Evolutionary conservation across 75 land plant genomes (phyloP).

Genomic region (Cryptomeria japonica): DNA sequence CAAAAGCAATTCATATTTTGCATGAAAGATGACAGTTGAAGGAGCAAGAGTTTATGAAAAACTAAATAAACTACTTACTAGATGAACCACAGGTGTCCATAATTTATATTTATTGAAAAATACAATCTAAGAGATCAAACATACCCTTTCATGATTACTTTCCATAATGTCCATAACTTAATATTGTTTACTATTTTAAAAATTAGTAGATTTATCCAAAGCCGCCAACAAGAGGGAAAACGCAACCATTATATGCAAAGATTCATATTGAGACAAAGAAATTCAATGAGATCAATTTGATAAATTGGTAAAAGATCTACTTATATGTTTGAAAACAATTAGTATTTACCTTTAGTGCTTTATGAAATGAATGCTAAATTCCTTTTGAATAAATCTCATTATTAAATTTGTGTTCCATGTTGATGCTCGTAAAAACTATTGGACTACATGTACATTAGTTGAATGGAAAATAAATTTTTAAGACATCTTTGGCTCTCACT

Average conservation of each 20-base stretch:
- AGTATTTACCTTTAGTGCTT: neutral
- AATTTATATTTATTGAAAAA: neutral
- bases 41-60: constrained; percentile 33
- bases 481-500: neutral
- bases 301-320: constrained; percentile 35
- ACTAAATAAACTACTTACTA: constrained; percentile 20
- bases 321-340: neutral
- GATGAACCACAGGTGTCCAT: constrained; percentile 45
- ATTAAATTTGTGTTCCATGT: neutral
- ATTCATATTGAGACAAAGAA: constrained; percentile 63
- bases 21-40: constrained; percentile 51
- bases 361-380: neutral
- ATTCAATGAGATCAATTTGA: constrained; percentile 59
- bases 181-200: too few species aligned
- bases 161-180: neutral
- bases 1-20: neutral
- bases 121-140: neutral
- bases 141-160: neutral
- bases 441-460: too few species aligned
- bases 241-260: constrained; percentile 52
- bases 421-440: too few species aligned
- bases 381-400: neutral
- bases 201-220: constrained; percentile 36
- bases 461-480: too few species aligned
- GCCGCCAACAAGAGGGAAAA: constrained; percentile 55